Evolutionary conservation across 2,329 filamentous ascomycete genomes (phyloP).

Genomic region (Ophiostoma sp.): DNA sequence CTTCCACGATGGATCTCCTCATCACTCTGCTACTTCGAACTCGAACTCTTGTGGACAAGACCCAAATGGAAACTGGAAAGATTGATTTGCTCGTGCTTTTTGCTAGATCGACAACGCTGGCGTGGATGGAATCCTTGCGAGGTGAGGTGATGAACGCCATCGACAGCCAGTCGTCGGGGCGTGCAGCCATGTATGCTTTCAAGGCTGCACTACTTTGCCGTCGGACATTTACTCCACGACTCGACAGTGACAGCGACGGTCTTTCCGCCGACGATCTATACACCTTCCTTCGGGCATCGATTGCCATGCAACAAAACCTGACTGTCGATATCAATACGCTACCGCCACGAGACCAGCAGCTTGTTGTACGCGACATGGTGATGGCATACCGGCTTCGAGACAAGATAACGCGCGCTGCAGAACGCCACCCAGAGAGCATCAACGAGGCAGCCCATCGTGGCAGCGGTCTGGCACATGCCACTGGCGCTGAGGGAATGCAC

Average conservation of each 20-base stretch:
- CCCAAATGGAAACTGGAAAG: too few species aligned
- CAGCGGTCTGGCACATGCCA: too few species aligned
- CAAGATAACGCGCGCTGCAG: too few species aligned
- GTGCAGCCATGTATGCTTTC: conserved; percentile 48
- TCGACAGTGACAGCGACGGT: not conserved
- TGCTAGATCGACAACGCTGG: conserved; percentile 45
- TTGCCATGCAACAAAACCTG: conserved; percentile 27
- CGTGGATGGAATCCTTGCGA: conserved; percentile 53
- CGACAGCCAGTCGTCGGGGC: conserved; percentile 42
- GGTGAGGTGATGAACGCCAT: conserved; percentile 44
- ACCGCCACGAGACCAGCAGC: not conserved
- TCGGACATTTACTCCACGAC: conserved; percentile 39
- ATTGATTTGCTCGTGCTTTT: conserved; percentile 40
- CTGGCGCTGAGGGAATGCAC: not conserved
- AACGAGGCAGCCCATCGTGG: too few species aligned
- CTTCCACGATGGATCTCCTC: conserved; percentile 57
- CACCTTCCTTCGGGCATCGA: conserved; percentile 9
- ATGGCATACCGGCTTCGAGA: conserved; percentile 7
- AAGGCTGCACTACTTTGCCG: conserved; percentile 59
- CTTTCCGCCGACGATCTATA: not conserved
- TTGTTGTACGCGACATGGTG: not conserved
- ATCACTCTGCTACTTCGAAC: conserved; percentile 52
- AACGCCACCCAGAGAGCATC: not conserved
- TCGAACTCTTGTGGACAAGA: conserved; percentile 32
- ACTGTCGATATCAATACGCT: not conserved